Conservation (phyloP, 2,329 filamentous ascomycete genomes). For the Verticillium klebahnii region DNA sequence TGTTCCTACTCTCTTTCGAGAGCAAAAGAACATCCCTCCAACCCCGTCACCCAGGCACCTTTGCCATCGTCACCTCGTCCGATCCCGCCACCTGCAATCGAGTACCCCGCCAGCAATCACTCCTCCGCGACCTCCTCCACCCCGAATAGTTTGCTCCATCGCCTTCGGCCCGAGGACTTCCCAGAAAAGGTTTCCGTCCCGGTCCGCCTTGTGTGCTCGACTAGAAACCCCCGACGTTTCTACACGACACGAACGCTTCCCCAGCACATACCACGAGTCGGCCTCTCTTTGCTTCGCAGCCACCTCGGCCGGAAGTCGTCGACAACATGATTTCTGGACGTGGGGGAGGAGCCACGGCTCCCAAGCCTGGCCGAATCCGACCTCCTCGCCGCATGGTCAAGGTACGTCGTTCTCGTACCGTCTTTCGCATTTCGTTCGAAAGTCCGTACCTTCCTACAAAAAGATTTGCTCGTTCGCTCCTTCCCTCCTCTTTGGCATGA, state of each 20-base stretch:
- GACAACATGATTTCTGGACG: conserved; percentile 41
- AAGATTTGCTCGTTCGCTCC: background rate
- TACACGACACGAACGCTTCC: background rate
- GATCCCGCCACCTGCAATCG: background rate
- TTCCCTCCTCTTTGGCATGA: background rate
- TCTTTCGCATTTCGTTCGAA: background rate
- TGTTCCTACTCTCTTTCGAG: background rate
- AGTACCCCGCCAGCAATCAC: background rate
- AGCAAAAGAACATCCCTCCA: background rate
- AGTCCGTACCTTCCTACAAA: conserved; percentile 1
- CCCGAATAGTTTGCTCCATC: background rate
- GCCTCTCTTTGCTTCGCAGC: background rate
- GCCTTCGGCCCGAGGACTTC: background rate
- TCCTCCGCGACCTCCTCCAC: background rate
- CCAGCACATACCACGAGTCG: background rate
- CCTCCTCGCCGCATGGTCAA: conserved; percentile 37
- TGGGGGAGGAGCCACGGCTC: conserved; percentile 30
- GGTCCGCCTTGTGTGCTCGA: background rate
- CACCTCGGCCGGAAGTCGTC: background rate
- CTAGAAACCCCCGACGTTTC: background rate
- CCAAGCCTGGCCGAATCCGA: conserved; percentile 33
- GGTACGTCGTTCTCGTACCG: conserved; percentile 23
- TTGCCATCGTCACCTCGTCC: background rate
- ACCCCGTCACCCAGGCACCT: background rate
- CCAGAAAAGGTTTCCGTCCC: background rate